Evolutionary conservation across 257 asterid genomes (phyloP).

Genomic region (Osmanthus fragrans): DNA sequence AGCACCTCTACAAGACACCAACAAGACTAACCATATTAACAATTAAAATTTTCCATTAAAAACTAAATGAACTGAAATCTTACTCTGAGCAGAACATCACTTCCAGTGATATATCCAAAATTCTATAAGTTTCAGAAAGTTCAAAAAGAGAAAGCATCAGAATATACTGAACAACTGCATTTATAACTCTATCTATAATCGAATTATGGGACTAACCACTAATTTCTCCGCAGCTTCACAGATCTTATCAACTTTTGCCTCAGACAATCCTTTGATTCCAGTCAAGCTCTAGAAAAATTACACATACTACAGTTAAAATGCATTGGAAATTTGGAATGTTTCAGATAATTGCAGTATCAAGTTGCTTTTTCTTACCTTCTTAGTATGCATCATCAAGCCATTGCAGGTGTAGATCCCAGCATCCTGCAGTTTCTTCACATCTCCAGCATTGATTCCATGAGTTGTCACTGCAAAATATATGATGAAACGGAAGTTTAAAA

Average conservation of each 20-base stretch:
- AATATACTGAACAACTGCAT: constrained; percentile 9
- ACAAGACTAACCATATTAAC: background rate
- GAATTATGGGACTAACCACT: constrained; percentile 62
- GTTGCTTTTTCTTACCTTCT: constrained; percentile 57
- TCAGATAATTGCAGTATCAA: background rate
- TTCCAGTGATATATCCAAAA: constrained; percentile 93
- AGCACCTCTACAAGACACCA: constrained; percentile 18
- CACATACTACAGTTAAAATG: constrained; percentile 11
- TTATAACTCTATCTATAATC: background rate
- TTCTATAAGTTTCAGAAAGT: constrained; percentile 47
- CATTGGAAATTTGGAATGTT: constrained; percentile 1
- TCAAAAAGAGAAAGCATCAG: constrained; percentile 26
- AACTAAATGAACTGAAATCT: constrained; percentile 27
- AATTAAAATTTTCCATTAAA: constrained; percentile 1
- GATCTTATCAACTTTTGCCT: constrained; percentile 97
- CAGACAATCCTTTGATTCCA: constrained; percentile 96
- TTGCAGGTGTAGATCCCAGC: constrained; percentile 96
- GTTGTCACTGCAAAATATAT: constrained; percentile 60
- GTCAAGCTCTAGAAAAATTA: constrained; percentile 62
- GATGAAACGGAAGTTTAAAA: background rate
- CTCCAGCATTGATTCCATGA: constrained; percentile 99
- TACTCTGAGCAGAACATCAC: constrained; percentile 92
- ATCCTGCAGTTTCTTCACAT: constrained; percentile 97
- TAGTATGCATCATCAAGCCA: constrained; percentile 98
- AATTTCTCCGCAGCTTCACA: constrained; percentile 98